Evolutionary conservation across 1,139 yeast genomes (phyloP), one percentile per base, ranked within the genome.

Genomic region (Lodderomyces jiufengensis): DNA sequence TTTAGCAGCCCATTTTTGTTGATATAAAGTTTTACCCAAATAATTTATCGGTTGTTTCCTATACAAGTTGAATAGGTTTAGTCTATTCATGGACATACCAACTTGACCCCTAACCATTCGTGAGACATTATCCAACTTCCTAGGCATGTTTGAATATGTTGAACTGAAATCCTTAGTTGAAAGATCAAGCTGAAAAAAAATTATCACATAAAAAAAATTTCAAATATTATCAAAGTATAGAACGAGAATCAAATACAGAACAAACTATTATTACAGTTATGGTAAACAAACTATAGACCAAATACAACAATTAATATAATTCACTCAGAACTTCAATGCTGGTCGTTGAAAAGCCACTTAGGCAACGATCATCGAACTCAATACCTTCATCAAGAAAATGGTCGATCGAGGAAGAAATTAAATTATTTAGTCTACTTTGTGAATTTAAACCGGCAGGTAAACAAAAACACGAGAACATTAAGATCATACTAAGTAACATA

Each of bases 61-160:
- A 63, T 78, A 82, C 44, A 90, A 64, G 54, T 92, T 92, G 77
- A 85, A 92, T 60, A 92, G 68, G 60, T 92, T 92, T 65, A 78
- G 81, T 66, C 88, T 88, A 77, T 86, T 90, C 84, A 86, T 85
- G 22, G 97, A 85, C 45, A 95, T 79, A 52, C 97, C 84, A 49
- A 92, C 77, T 44, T 88, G 78, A 8, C 86, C 86, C 53, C 85
- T 72, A 38, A 80, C 62, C 59, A 80, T 63, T 39, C 83, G 76
- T 65, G 76, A 70, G 57, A 79, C 59, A 47, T 76, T 63, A 46
- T 62, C 63, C 16, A 83, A 75, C 66, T 70, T 76, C 62, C 83
- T 75, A 41, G 85, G 84, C 86, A 80, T 80, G 20, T 7, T 18
- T 5, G 5, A 7, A 5, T 18, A 18, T 18, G 5, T 7, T 5